Percentiles rank a stretch among this genome's conserved stretches.
phyloP scores from a whole-genome alignment of 2,329 filamentous ascomycete species.

The Aureobasidium sp. region DNA sequence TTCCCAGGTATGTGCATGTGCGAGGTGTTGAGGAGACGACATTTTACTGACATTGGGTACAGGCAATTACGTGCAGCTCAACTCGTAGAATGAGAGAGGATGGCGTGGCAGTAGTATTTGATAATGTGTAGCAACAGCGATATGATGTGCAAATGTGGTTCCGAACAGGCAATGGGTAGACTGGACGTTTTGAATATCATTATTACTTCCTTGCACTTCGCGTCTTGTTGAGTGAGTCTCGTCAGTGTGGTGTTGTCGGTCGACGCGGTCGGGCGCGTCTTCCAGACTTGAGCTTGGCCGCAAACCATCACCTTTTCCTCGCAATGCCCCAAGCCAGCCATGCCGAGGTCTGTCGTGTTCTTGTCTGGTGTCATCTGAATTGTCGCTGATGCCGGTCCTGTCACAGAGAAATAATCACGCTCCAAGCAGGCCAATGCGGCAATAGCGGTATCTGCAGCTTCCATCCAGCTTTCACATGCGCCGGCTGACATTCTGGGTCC shows the following conservation, averaged over 20 bases:
- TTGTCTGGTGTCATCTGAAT: not conserved
- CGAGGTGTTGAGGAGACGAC: not conserved
- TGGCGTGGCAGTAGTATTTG: not conserved
- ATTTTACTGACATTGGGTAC: not conserved
- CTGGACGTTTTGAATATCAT: not conserved
- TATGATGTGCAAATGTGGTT: slow-evolving; percentile 1
- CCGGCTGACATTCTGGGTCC: slow-evolving; percentile 27
- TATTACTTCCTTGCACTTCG: not conserved
- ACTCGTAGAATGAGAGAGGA: not conserved
- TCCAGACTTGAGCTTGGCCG: slow-evolving; percentile 1
- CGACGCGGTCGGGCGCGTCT: slow-evolving; percentile 9
- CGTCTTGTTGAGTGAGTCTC: not conserved
- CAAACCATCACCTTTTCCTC: not conserved
- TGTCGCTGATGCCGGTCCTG: slow-evolving; percentile 15
- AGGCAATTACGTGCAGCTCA: slow-evolving; percentile 13
- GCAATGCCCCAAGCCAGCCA: slow-evolving; percentile 4
- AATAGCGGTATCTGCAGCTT: slow-evolving; percentile 78
- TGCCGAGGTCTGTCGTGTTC: slow-evolving; percentile 7
- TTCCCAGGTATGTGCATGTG: slow-evolving; percentile 69
- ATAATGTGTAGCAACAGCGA: slow-evolving; percentile 4
- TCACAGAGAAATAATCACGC: slow-evolving; percentile 91
- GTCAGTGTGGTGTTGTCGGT: not conserved
- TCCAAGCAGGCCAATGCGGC: slow-evolving; percentile 98
- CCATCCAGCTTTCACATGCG: not conserved
- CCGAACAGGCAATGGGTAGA: not conserved